Evolutionary conservation across 371 early-diverging fungal species (phyloP).

Genomic region (Lichtheimia ornata): DNA sequence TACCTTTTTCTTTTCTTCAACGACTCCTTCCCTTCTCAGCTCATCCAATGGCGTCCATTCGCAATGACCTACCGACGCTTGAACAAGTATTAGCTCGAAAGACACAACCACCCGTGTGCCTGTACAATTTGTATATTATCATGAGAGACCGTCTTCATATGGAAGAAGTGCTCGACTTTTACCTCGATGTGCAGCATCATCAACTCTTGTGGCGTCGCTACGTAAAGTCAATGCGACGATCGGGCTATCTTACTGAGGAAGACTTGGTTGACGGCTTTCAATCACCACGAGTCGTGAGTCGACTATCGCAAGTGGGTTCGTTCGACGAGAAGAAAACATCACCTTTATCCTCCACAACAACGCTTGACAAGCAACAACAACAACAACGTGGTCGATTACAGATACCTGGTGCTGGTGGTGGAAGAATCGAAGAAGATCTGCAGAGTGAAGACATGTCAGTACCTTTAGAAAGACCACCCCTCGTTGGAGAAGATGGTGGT

Average conservation of each 20-base stretch:
- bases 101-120: constrained; percentile 67
- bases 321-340: constrained; percentile 20
- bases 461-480: constrained; percentile 7
- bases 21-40: neutral
- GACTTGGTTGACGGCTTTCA: constrained; percentile 45
- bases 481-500: neutral
- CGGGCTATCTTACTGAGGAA: constrained; percentile 37
- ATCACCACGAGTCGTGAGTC: constrained; percentile 36
- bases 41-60: constrained; percentile 5
- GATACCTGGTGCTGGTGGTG: too few relatives aligned
- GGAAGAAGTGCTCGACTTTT: constrained; percentile 69
- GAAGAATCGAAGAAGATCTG: neutral
- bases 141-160: constrained; percentile 63
- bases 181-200: constrained; percentile 67
- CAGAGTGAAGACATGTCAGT: constrained; percentile 5
- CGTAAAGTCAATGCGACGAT: constrained; percentile 44
- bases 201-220: constrained; percentile 63
- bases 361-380: constrained; percentile 15
- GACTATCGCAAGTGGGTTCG: constrained; percentile 30
- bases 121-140: constrained; percentile 68
- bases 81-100: constrained; percentile 63
- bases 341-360: constrained; percentile 11
- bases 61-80: constrained; percentile 49
- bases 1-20: neutral
- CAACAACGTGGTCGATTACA: constrained; percentile 4